Evolutionary conservation across 2,329 filamentous ascomycete genomes (phyloP).

Genomic region (Neoascochyta sp.): DNA sequence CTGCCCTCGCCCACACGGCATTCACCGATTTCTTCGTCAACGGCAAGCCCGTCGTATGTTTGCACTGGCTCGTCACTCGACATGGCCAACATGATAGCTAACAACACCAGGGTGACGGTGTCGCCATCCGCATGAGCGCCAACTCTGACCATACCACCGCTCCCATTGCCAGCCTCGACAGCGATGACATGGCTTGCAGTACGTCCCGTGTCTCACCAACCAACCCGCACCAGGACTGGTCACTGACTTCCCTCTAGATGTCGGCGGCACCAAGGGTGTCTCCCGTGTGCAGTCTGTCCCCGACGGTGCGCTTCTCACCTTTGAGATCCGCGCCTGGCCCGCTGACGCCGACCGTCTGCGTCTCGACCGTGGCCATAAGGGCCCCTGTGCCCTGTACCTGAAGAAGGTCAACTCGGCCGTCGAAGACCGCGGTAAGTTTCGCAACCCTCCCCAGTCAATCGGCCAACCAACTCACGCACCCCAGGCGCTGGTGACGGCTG

Average conservation of each 20-base stretch:
- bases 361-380: slow-evolving; percentile 61
- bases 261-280: slow-evolving; percentile 49
- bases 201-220: slow-evolving; percentile 33
- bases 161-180: slow-evolving; percentile 57
- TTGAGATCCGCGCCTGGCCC: slow-evolving; percentile 63
- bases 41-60: slow-evolving; percentile 23
- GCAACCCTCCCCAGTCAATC: not conserved
- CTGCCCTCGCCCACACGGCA: slow-evolving; percentile 34
- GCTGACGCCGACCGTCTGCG: slow-evolving; percentile 52
- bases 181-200: slow-evolving; percentile 69
- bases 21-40: slow-evolving; percentile 37
- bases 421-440: slow-evolving; percentile 42
- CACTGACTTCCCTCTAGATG: slow-evolving; percentile 38
- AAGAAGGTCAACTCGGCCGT: slow-evolving; percentile 62
- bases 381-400: slow-evolving; percentile 70
- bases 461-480: slow-evolving; percentile 4
- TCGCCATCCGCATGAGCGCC: slow-evolving; percentile 65
- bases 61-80: slow-evolving; percentile 19
- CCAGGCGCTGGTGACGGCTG: slow-evolving; percentile 58
- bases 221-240: too few relatives aligned
- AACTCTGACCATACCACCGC: slow-evolving; percentile 51
- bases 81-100: slow-evolving; percentile 12
- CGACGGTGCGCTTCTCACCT: slow-evolving; percentile 58
- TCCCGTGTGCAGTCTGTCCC: slow-evolving; percentile 46
- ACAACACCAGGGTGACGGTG: slow-evolving; percentile 60